phyloP scores from a whole-genome alignment of 2,329 filamentous ascomycete genomes.

The Orbilia oligospora region DNA sequence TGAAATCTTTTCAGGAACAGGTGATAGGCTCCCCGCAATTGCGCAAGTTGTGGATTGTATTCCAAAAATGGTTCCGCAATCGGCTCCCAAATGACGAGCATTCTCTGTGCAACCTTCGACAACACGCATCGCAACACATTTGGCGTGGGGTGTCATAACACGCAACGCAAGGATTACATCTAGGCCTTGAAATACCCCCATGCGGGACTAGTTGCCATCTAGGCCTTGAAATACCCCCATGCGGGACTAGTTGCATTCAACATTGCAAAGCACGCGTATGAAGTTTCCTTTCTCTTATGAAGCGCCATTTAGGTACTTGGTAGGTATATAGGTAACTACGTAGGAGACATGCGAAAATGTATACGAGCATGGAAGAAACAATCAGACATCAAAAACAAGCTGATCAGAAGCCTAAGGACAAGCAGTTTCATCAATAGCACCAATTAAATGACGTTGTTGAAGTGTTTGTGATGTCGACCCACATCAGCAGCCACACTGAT shows the following conservation, averaged over 20 bases:
- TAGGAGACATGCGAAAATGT: too few species aligned
- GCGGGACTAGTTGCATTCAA: neutral
- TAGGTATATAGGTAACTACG: neutral
- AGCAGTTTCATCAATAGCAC: neutral
- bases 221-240: too few species aligned
- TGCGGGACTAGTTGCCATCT: too few species aligned
- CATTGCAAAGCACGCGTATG: too few species aligned
- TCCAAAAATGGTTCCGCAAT: constrained; percentile 50
- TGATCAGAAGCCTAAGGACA: neutral
- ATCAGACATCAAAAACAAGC: neutral
- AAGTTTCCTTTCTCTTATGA: too few species aligned
- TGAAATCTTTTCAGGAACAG: constrained; percentile 11
- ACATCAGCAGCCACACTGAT: constrained; percentile 31
- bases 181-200: too few species aligned
- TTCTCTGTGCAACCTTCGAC: constrained; percentile 57
- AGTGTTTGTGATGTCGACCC: constrained; percentile 1
- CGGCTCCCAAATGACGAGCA: constrained; percentile 35
- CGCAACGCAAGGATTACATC: neutral
- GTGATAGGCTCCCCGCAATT: constrained; percentile 20
- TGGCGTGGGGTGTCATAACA: constrained; percentile 22
- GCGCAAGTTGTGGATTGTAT: constrained; percentile 27
- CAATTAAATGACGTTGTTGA: neutral
- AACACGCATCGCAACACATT: constrained; percentile 51
- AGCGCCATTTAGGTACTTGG: too few species aligned
- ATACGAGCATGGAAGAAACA: neutral